phyloP scores from a whole-genome alignment of 257 asterid species.

The Galeopsis tetrahit region DNA sequence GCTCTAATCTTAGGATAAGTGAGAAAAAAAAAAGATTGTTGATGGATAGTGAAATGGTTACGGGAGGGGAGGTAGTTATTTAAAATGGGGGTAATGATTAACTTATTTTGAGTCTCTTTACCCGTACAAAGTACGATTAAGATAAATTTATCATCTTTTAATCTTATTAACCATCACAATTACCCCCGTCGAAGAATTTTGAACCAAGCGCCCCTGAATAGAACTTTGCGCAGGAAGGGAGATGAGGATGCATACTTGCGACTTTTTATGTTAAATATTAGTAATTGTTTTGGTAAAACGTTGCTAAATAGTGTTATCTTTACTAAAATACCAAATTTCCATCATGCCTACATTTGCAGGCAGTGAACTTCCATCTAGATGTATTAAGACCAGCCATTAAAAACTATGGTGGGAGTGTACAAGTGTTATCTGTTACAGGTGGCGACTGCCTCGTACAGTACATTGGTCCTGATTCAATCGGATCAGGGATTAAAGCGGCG shows the following conservation, averaged over 20 bases:
- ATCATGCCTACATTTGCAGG: constrained; percentile 46
- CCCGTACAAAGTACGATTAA: no score
- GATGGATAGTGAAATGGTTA: no score
- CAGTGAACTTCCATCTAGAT: constrained; percentile 78
- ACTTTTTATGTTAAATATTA: not conserved
- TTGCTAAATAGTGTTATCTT: not conserved
- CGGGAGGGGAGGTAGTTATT: no score
- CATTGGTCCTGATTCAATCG: constrained; percentile 81
- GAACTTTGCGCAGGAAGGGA: not conserved
- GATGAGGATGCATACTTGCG: not conserved
- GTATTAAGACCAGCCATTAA: constrained; percentile 84
- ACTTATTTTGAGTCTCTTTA: no score
- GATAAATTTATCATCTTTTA: no score
- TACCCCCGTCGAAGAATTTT: no score
- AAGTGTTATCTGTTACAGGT: constrained; percentile 66
- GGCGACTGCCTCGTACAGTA: constrained; percentile 74
- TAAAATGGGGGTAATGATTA: no score
- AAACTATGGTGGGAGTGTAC: constrained; percentile 83
- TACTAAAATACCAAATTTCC: not conserved
- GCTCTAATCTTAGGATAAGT: no score
- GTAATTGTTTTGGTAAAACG: not conserved
- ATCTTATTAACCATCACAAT: no score
- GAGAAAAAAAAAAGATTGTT: no score
- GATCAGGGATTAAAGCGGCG: constrained; percentile 90
- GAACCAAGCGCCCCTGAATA: not conserved